A percentile compares a stretch with the other conserved stretches of the same genome.
Evolutionary conservation across 2,329 filamentous ascomycete genomes (phyloP).

Genomic region (Akanthomyces lecanii): DNA sequence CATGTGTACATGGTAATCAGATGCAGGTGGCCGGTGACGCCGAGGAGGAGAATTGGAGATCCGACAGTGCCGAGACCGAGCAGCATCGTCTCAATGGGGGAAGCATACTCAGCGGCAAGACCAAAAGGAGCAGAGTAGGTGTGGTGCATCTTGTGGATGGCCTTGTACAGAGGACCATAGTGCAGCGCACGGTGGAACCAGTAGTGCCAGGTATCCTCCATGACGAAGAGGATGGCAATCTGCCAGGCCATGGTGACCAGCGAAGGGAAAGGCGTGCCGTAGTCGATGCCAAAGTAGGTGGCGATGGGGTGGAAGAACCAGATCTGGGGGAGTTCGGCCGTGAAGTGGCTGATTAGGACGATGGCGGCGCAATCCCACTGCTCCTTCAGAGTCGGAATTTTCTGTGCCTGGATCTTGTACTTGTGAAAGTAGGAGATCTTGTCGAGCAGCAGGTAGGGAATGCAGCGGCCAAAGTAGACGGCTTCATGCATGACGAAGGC

Average conservation of each 20-base stretch:
- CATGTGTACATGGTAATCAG: conserved; percentile 97
- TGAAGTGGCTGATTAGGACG: conserved; percentile 93
- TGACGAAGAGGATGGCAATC: conserved; percentile 87
- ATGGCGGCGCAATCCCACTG: conserved; percentile 93
- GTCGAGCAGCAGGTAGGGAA: conserved; percentile 94
- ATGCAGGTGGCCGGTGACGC: conserved; percentile 80
- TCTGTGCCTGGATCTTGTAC: conserved; percentile 89
- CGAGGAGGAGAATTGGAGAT: conserved; percentile 77
- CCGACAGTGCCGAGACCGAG: conserved; percentile 84
- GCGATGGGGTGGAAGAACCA: conserved; percentile 99
- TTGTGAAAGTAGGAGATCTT: conserved; percentile 79
- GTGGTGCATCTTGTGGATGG: conserved; percentile 98
- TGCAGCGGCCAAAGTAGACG: conserved; percentile 86
- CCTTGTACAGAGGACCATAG: conserved; percentile 92
- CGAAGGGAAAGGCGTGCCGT: conserved; percentile 83
- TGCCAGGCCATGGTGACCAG: conserved; percentile 84
- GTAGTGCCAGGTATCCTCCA: conserved; percentile 98
- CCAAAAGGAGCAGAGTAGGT: conserved; percentile 98
- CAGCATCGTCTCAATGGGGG: conserved; percentile 93
- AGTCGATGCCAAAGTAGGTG: conserved; percentile 84
- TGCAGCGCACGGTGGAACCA: conserved; percentile 91
- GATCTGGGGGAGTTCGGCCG: conserved; percentile 96
- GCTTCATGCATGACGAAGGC: conserved; percentile 93
- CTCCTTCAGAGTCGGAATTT: conserved; percentile 87
- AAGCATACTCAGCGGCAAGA: conserved; percentile 93